Evolutionary conservation across 2,329 filamentous ascomycete genomes (phyloP).

Genomic region (Emergomyces pasteurianus): DNA sequence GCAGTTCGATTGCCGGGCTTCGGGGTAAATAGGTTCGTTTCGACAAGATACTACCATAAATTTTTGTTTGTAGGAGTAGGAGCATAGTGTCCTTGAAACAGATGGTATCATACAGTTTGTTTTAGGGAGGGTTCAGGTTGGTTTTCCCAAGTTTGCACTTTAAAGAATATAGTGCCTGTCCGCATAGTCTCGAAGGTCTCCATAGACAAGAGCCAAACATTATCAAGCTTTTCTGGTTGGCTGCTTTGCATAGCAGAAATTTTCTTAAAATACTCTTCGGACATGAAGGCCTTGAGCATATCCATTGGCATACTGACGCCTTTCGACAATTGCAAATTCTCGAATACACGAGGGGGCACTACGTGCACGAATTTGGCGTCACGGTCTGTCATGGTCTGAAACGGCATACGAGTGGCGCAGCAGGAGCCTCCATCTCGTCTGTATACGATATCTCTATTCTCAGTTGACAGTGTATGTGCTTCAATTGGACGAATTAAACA

Average conservation of each 20-base stretch:
- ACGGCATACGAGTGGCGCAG: conserved; percentile 3
- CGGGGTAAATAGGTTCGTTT: background rate
- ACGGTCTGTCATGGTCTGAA: conserved; percentile 2
- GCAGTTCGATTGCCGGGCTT: background rate
- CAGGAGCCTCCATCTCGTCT: conserved; percentile 11
- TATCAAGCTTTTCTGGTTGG: conserved; percentile 1
- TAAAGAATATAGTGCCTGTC: background rate
- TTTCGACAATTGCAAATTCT: conserved; percentile 5
- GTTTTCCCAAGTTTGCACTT: background rate
- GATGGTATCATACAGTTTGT: background rate
- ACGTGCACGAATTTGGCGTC: conserved; percentile 3
- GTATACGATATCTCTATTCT: conserved; percentile 8
- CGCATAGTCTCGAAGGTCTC: conserved; percentile 3
- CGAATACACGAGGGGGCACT: conserved; percentile 4
- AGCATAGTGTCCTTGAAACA: background rate
- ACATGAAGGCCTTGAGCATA: conserved; percentile 5
- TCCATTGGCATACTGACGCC: conserved; percentile 2
- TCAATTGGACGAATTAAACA: conserved; percentile 9
- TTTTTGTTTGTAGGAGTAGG: background rate
- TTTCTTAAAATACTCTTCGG: conserved; percentile 2
- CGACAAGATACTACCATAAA: background rate
- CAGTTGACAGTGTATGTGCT: conserved; percentile 2
- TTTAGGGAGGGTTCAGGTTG: background rate
- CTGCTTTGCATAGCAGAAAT: too few species aligned
- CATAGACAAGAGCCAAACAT: conserved; percentile 6